Conservation (phyloP, 768 basidiomycete genomes). For the Mycena epipterygia region DNA sequence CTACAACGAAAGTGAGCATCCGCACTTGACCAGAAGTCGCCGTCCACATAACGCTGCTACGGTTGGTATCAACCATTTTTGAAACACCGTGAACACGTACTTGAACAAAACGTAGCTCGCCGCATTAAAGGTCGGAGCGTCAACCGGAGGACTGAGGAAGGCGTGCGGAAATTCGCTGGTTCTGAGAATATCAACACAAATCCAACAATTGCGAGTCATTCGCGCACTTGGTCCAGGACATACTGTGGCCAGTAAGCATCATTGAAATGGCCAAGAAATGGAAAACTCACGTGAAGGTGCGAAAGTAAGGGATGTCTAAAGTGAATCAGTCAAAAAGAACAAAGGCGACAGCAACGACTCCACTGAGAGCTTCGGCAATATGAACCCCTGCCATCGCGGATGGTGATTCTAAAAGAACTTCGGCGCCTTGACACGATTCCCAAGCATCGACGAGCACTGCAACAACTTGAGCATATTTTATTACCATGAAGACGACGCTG, state of each 20-base stretch:
- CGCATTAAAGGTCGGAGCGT: conserved; percentile 71
- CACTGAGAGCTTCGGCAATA: conserved; percentile 76
- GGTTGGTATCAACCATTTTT: conserved; percentile 4
- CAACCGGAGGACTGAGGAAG: conserved; percentile 73
- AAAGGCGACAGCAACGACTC: conserved; percentile 34
- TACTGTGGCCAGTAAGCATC: no score
- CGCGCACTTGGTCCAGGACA: conserved; percentile 30
- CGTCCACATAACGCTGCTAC: conserved; percentile 72
- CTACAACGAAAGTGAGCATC: no score
- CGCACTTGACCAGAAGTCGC: conserved; percentile 74
- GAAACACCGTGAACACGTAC: conserved; percentile 44
- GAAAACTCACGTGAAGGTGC: conserved; percentile 72
- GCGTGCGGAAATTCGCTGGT: conserved; percentile 76
- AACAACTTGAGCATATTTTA: background rate
- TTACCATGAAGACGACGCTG: conserved; percentile 23
- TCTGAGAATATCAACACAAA: conserved; percentile 54
- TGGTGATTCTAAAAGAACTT: conserved; percentile 75
- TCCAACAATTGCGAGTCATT: no score
- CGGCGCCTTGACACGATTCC: conserved; percentile 74
- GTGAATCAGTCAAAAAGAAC: background rate
- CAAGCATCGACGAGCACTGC: conserved; percentile 73
- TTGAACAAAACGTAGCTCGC: conserved; percentile 75
- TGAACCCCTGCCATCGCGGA: conserved; percentile 81
- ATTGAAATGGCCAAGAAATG: no score
- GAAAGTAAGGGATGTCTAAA: conserved; percentile 73